phyloP scores from a whole-genome alignment of 108 stramenopile genomes.

The Nitzschia sp. region DNA sequence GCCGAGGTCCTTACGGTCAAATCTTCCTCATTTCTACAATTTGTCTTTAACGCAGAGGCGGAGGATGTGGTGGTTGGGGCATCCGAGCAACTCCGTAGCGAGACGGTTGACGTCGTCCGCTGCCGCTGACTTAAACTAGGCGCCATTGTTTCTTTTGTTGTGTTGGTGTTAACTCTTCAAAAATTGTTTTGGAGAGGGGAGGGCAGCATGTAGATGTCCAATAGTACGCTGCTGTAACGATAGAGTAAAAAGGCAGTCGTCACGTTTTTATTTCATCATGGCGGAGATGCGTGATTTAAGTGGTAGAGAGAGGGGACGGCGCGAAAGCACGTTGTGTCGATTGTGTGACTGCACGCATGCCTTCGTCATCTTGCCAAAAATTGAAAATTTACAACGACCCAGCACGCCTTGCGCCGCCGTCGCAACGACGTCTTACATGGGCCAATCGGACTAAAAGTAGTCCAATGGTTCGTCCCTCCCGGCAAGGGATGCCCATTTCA shows the following conservation, averaged over 20 bases:
- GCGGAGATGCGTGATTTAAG: too few relatives aligned
- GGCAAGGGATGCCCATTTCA: too few relatives aligned
- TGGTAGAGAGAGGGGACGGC: neutral
- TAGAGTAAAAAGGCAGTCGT: neutral
- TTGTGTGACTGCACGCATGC: too few relatives aligned
- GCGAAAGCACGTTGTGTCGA: neutral
- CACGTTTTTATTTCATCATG: neutral
- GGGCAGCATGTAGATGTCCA: neutral
- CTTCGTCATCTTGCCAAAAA: too few relatives aligned
- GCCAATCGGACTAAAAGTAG: too few relatives aligned
- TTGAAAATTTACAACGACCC: neutral
- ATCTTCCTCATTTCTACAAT: neutral
- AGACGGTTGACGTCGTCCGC: neutral
- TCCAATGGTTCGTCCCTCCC: too few relatives aligned
- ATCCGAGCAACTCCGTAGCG: neutral
- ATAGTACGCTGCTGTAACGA: neutral
- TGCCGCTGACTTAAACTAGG: neutral
- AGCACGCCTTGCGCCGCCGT: too few relatives aligned
- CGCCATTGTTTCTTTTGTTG: neutral
- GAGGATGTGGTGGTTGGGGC: neutral
- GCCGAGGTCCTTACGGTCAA: neutral
- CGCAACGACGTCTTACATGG: too few relatives aligned
- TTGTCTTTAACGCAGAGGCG: neutral
- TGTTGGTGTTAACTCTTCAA: neutral
- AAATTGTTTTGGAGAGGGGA: neutral